Evolutionary conservation across 2,329 filamentous ascomycete species (phyloP), one percentile per base, ranked within the genome.

Genomic region (Nothophaeocryptopus gaeumannii): DNA sequence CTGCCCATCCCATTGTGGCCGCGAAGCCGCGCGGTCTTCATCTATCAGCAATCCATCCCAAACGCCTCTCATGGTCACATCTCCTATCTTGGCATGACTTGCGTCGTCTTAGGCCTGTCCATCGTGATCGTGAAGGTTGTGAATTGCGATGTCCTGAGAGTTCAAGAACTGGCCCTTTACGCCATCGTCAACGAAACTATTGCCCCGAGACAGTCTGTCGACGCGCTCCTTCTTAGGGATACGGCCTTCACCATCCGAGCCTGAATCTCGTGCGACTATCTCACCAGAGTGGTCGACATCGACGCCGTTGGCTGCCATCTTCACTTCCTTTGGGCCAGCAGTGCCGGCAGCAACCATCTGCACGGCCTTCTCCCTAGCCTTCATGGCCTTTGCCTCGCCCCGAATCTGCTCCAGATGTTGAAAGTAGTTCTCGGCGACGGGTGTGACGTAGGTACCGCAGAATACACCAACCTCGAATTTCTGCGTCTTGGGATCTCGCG

Each of bases 401-500:
- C 88, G 78, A 13, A 90, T 71, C 51, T 78, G 74, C 70, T 88
- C 85, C 5, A 95, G 76, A 62, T 89, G 88, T 58, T 88, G 82
- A 60, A 96, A 93, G 72, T 96, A 96, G 33, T 80, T 84, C 5
- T 84, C 79, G 1, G 85, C 81, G 1, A 96, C 86, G 0, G 83
- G 82, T 0, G 92, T 96, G 54, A 88, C 78, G 70, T 96, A 96
- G 56, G 84, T 82, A 39, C 92, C 92, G 64, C 84, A 89, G 74
- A 97, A 96, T 8, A 96, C 91, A 46, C 92, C 91, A 2, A 95
- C 84, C 67, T 97, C 92, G 59, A 96, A 96, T 47, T 85, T 76
- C 56, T 80, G 74, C 8, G 76, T 76, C 61, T 80, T 67, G 31
- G 74, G 72, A 53, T 79, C 71, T 47, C 79, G 73, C 43, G 83